Conservation (phyloP, 805 yeast species). For the Lipomyces kockii region DNA sequence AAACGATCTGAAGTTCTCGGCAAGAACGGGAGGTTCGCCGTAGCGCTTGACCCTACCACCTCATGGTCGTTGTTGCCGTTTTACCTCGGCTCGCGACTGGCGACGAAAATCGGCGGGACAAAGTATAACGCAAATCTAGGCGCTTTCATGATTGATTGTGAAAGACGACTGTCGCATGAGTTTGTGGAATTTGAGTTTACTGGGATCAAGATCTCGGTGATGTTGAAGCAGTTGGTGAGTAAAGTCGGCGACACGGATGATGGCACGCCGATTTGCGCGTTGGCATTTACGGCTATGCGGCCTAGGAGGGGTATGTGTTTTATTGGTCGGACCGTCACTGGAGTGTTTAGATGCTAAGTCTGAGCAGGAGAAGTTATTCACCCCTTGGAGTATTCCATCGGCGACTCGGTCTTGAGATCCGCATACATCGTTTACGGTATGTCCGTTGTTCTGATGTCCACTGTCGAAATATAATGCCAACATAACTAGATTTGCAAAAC, state of each 20-base stretch:
- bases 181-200: slow-evolving; percentile 19
- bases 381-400: slow-evolving; percentile 12
- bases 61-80: slow-evolving; percentile 28
- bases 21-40: background rate
- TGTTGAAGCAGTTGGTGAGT: slow-evolving; percentile 16
- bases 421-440: slow-evolving; percentile 30
- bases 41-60: slow-evolving; percentile 15
- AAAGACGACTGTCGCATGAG: slow-evolving; percentile 1
- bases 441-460: background rate
- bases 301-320: slow-evolving; percentile 4
- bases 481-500: background rate
- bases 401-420: slow-evolving; percentile 26
- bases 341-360: background rate
- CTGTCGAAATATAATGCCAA: background rate
- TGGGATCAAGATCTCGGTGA: slow-evolving; percentile 23
- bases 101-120: slow-evolving; percentile 6
- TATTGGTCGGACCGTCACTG: background rate
- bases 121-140: slow-evolving; percentile 4
- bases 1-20: background rate
- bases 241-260: slow-evolving; percentile 12
- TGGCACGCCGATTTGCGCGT: slow-evolving; percentile 27
- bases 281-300: slow-evolving; percentile 17
- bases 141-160: slow-evolving; percentile 14
- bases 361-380: background rate
- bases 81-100: slow-evolving; percentile 13